These are phyloP conservation scores for Toxicodendron radicans DNA, from an alignment of 345 rosid species.

Conservation along the genomic window DNA sequence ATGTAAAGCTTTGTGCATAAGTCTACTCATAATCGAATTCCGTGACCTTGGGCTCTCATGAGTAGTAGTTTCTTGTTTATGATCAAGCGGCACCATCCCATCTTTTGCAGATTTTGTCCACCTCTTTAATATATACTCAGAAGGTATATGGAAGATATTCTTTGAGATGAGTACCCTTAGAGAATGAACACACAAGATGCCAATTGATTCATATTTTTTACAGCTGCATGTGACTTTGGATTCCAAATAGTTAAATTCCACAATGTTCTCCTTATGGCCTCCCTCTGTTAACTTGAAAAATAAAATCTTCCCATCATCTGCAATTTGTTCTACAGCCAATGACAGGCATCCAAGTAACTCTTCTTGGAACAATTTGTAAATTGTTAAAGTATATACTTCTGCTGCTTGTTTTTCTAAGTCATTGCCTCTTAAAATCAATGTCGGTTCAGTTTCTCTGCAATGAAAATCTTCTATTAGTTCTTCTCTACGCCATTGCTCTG, in stretches of 20 bases:
- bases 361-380: constrained; percentile 3
- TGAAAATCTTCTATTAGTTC: neutral
- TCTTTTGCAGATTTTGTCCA: constrained; percentile 5
- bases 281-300: constrained; percentile 1
- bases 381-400: neutral
- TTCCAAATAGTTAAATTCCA: neutral
- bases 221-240: neutral
- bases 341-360: neutral
- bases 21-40: neutral
- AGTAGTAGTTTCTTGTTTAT: neutral
- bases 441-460: neutral
- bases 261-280: fast-evolving
- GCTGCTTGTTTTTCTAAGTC: neutral
- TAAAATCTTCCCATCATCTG: neutral
- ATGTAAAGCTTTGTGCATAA: neutral
- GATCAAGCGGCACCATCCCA: neutral
- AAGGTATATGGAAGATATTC: neutral
- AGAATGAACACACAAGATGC: constrained; percentile 17
- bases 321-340: neutral
- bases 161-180: neutral
- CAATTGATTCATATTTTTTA: constrained; percentile 1
- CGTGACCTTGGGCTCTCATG: neutral
- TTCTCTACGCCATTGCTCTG: neutral
- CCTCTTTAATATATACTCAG: constrained; percentile 1
- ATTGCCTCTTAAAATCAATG: neutral